Base-by-base conservation (phyloP, 1,284 basidiomycete species). In the Anthracocystis setariae region DNA sequence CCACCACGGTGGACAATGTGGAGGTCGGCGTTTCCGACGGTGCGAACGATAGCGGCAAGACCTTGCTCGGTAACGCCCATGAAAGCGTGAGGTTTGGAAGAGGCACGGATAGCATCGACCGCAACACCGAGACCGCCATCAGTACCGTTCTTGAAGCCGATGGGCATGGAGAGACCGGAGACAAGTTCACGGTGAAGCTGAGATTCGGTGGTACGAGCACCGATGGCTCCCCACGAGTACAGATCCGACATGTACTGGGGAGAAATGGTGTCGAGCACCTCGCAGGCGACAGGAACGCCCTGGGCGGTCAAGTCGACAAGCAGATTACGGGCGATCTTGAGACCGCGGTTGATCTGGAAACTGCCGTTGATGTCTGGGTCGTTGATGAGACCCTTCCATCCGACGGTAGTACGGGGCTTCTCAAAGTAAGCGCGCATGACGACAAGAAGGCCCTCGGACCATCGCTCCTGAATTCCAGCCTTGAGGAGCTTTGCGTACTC, bases 71-170 rank as follows among this genome's bases (percentile, higher is more conserved):
- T 82, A 33, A 83, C 80, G 48, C 80, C 80, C 76, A 83, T 81
- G 59, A 83, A 83, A 29, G 79, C 74, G 55, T 83, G 82, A 17
- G 80, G 78, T 35, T 70, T 52, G 10, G 74, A 76, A 9, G 75
- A 76, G 37, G 80, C 76, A 21, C 75, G 73, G 57, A 83, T 83
- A 39, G 81, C 82, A 43, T 83, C 82, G 23, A 83, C 76, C 17
- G 82, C 82, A 9, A 83, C 82, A 48, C 74, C 71, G 37, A 83
- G 66, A 18, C 90, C 91, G 49, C 95, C 95, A 83, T 98, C 94
- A 5, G 95, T 98, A 53, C 94, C 94, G 84, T 98, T 98, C 85
- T 98, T 98, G 90, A 98, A 98, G n/a, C 95, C 92, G 66, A 83
- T 65, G 17, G 82, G 82, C 70, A 82, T 76, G 38, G 81, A 79